phyloP scores from a whole-genome alignment of 805 yeast genomes.

The Teunomyces atbi region DNA sequence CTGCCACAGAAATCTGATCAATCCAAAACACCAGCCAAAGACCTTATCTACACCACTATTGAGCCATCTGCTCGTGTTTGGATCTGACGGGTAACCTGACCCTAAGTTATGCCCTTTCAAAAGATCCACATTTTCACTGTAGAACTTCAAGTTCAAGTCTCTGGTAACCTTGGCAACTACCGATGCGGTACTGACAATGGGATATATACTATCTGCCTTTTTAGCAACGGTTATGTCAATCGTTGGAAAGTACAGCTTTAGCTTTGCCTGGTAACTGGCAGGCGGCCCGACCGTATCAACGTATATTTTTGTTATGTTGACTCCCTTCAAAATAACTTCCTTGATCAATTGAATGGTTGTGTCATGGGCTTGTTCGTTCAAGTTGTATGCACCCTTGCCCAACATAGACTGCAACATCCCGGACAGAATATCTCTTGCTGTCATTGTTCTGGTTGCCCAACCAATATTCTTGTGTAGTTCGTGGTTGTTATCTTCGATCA shows the following conservation, averaged over 20 bases:
- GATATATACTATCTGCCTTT: slow-evolving; percentile 90
- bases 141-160: slow-evolving; percentile 55
- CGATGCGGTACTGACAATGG: slow-evolving; percentile 92
- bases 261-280: slow-evolving; percentile 70
- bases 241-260: slow-evolving; percentile 65
- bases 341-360: slow-evolving; percentile 80
- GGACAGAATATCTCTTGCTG: slow-evolving; percentile 81
- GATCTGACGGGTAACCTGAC: slow-evolving; percentile 94
- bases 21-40: slow-evolving; percentile 80
- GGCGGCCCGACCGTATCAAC: slow-evolving; percentile 99
- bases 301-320: slow-evolving; percentile 66
- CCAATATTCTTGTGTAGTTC: slow-evolving; percentile 65
- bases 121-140: slow-evolving; percentile 25
- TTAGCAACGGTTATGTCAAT: slow-evolving; percentile 80
- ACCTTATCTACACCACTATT: slow-evolving; percentile 59
- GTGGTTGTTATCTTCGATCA: slow-evolving; percentile 47
- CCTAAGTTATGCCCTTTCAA: slow-evolving; percentile 53
- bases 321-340: slow-evolving; percentile 58
- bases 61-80: slow-evolving; percentile 80
- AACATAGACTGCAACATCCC: slow-evolving; percentile 74
- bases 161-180: slow-evolving; percentile 96
- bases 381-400: slow-evolving; percentile 58
- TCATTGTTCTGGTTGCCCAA: slow-evolving; percentile 82
- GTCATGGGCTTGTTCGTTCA: slow-evolving; percentile 96
- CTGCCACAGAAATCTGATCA: slow-evolving; percentile 89